Evolutionary conservation across 2,329 filamentous ascomycete species (phyloP).

Genomic region (Cladosporium halotolerans): DNA sequence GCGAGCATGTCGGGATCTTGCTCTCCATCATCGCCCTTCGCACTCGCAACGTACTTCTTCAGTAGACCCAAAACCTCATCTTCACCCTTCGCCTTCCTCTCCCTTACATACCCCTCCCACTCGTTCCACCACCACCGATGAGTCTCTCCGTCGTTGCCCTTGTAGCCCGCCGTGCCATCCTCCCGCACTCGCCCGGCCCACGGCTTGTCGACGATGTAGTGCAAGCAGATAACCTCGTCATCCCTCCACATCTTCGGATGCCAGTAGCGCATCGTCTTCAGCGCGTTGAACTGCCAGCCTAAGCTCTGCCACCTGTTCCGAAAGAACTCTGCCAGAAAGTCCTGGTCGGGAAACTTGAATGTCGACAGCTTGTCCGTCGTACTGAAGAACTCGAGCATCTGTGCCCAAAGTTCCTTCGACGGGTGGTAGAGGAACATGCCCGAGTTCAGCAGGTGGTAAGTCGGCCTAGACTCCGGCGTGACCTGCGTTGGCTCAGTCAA

Average conservation of each 20-base stretch:
- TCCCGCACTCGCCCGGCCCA: conserved; percentile 41
- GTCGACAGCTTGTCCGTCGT: conserved; percentile 34
- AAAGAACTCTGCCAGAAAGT: conserved; percentile 48
- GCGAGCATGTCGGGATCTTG: conserved; percentile 25
- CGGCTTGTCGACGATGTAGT: conserved; percentile 53
- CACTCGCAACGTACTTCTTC: conserved; percentile 11
- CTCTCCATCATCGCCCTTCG: conserved; percentile 12
- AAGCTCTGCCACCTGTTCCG: conserved; percentile 38
- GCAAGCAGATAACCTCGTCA: conserved; percentile 42
- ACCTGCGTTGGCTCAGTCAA: conserved; percentile 32
- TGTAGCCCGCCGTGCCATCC: conserved; percentile 43
- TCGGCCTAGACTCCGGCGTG: conserved; percentile 27
- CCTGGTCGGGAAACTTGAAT: conserved; percentile 50
- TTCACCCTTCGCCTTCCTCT: conserved; percentile 8
- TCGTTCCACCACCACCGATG: conserved; percentile 49
- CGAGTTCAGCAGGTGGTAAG: conserved; percentile 45
- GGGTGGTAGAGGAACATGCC: conserved; percentile 49
- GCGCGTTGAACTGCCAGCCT: conserved; percentile 47
- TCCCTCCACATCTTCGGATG: conserved; percentile 47
- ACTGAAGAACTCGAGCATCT: conserved; percentile 38
- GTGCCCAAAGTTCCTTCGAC: conserved; percentile 31
- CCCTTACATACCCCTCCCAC: conserved; percentile 33
- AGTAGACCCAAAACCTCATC: conserved; percentile 5
- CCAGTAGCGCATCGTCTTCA: conserved; percentile 51
- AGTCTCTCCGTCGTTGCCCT: conserved; percentile 46